Conservation (phyloP, 1,284 basidiomycete genomes). For the Trametes hirsuta region DNA sequence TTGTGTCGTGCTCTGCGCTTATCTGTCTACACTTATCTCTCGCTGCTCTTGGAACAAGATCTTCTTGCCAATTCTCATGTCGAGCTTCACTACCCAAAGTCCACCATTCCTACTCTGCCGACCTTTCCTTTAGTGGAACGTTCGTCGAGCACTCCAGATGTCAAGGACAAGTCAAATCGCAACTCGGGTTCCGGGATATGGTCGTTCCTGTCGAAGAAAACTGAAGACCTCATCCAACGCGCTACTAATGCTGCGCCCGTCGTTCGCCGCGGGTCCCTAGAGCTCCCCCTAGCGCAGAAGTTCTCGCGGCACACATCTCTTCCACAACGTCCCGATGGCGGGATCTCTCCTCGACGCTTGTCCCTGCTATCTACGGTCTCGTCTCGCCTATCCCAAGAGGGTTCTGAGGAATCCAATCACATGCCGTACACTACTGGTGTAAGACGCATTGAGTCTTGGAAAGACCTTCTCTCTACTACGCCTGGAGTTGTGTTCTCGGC, state of each 20-base stretch:
- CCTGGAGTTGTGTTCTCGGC: conserved; percentile 48
- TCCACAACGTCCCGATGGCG: conserved; percentile 17
- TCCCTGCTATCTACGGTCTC: conserved; percentile 45
- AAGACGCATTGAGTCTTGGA: conserved; percentile 43
- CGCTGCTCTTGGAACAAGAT: conserved; percentile 64
- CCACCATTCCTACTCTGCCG: conserved; percentile 21
- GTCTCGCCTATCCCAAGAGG: conserved; percentile 9
- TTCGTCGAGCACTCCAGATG: conserved; percentile 24
- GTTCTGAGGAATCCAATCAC: neutral
- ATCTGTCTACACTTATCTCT: conserved; percentile 58
- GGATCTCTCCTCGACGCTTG: conserved; percentile 41
- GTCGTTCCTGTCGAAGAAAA: conserved; percentile 49
- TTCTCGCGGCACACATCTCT: conserved; percentile 13
- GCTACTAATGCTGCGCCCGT: conserved; percentile 38
- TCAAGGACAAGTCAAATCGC: conserved; percentile 28
- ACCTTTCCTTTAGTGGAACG: conserved; percentile 24
- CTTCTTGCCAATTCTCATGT: conserved; percentile 56
- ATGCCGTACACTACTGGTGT: conserved; percentile 43
- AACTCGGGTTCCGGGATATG: conserved; percentile 41
- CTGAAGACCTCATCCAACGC: conserved; percentile 38
- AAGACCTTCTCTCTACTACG: conserved; percentile 54
- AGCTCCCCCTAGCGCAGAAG: conserved; percentile 35
- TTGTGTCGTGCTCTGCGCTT: conserved; percentile 56
- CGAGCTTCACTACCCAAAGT: conserved; percentile 46
- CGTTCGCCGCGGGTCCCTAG: conserved; percentile 41